Percentiles rank a stretch among this genome's conserved stretches.
phyloP scores from a whole-genome alignment of 306 rosid species.

The Sechiopsis laciniata region DNA sequence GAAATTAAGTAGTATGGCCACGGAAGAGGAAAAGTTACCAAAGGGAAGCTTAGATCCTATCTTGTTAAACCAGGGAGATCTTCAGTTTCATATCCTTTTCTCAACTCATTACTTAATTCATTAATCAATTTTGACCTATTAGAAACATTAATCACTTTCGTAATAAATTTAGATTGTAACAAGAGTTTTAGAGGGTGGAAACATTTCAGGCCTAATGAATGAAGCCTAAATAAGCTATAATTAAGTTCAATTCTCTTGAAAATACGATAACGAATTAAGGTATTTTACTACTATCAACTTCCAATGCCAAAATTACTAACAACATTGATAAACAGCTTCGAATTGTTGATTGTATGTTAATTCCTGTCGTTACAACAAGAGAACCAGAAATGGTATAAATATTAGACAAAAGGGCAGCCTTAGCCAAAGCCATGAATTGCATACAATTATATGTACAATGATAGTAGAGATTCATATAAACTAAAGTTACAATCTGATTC shows the following conservation, averaged over 20 bases:
- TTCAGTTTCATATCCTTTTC: background rate
- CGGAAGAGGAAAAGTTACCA: no score
- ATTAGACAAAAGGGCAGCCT: background rate
- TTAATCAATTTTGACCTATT: no score
- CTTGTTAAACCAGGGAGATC: no score
- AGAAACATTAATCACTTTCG: background rate
- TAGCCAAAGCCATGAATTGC: background rate
- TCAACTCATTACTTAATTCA: no score
- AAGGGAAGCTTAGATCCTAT: no score
- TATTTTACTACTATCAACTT: background rate
- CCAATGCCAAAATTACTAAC: background rate
- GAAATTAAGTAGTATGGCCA: no score
- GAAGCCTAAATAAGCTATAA: no score
- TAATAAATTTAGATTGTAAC: no score
- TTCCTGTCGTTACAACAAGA: background rate
- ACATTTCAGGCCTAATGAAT: background rate
- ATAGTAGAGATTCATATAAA: background rate
- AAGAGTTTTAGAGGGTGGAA: no score
- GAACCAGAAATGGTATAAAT: constrained; percentile 1
- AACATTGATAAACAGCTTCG: no score
- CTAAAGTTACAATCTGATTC: background rate
- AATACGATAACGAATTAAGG: background rate
- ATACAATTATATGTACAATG: constrained; percentile 5
- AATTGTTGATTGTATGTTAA: background rate
- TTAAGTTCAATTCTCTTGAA: background rate